Evolutionary conservation across 139 green algal species (phyloP).

Genomic region (Asterochloris erici): DNA sequence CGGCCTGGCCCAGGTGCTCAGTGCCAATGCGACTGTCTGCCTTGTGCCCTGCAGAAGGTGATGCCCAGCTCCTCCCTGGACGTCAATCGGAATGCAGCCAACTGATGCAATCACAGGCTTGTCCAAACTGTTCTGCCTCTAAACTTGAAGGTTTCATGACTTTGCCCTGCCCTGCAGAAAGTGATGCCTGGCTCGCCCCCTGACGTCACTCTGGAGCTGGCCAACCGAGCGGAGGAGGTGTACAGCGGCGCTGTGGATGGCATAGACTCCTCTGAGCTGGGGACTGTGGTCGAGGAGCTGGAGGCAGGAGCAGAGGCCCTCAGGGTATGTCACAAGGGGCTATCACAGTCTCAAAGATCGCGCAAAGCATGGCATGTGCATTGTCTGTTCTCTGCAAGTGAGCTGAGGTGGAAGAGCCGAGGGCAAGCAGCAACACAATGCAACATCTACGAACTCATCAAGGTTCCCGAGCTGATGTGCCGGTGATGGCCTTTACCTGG

Average conservation of each 20-base stretch:
- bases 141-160: too few relatives aligned
- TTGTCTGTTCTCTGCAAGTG: not conserved
- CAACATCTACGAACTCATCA: not conserved
- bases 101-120: too few relatives aligned
- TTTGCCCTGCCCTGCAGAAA: too few relatives aligned
- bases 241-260: conserved; percentile 20
- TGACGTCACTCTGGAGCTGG: not conserved
- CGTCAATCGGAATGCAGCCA: too few relatives aligned
- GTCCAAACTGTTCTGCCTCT: too few relatives aligned
- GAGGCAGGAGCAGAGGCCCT: not conserved
- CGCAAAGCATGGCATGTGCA: not conserved
- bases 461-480: not conserved
- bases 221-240: conserved; percentile 16
- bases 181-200: too few relatives aligned
- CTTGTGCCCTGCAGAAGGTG: too few relatives aligned
- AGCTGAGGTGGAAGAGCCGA: not conserved
- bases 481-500: not conserved
- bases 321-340: not conserved
- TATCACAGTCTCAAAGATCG: not conserved
- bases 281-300: conserved; percentile 19
- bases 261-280: conserved; percentile 12
- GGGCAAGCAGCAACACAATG: not conserved
- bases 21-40: too few relatives aligned
- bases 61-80: too few relatives aligned
- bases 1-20: too few relatives aligned